Conservation (phyloP, 2,329 filamentous ascomycete genomes). For the Rhynchosporium secalis region DNA sequence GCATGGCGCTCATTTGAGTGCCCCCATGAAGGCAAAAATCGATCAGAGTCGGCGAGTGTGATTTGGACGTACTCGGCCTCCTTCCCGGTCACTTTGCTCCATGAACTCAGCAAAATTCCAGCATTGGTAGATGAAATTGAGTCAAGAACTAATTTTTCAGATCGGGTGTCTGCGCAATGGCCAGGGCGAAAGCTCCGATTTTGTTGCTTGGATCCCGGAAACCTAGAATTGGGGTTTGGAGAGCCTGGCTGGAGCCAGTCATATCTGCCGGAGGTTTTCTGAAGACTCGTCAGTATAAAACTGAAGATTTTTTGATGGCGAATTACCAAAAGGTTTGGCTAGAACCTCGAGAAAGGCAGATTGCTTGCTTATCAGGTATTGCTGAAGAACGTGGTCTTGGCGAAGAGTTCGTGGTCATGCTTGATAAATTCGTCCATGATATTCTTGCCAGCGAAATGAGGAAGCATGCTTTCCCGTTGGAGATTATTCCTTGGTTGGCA, state of each 20-base stretch:
- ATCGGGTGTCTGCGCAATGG: constrained; percentile 39
- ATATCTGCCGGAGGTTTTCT: constrained; percentile 36
- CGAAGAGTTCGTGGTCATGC: constrained; percentile 36
- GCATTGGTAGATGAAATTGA: constrained; percentile 32
- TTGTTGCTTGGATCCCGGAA: constrained; percentile 41
- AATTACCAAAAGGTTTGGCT: constrained; percentile 33
- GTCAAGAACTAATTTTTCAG: constrained; percentile 39
- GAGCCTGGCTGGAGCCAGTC: constrained; percentile 38
- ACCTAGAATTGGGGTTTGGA: constrained; percentile 34
- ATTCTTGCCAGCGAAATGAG: constrained; percentile 41
- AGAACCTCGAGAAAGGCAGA: constrained; percentile 36
- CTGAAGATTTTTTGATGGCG: neutral
- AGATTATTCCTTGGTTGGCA: constrained; percentile 40
- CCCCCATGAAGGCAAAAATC: constrained; percentile 39
- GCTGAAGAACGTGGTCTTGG: constrained; percentile 46
- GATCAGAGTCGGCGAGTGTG: constrained; percentile 34
- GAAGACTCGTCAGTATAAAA: neutral
- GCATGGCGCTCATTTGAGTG: constrained; percentile 36
- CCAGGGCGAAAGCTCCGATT: constrained; percentile 39
- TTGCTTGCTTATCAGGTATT: constrained; percentile 43
- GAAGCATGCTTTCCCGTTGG: constrained; percentile 43
- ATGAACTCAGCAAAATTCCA: constrained; percentile 38
- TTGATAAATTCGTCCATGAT: constrained; percentile 41
- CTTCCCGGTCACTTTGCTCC: constrained; percentile 37
- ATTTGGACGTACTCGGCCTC: constrained; percentile 35